Evolutionary conservation across 169 alveolate genomes (phyloP).

Genomic region (Plasmodium gaboni): DNA sequence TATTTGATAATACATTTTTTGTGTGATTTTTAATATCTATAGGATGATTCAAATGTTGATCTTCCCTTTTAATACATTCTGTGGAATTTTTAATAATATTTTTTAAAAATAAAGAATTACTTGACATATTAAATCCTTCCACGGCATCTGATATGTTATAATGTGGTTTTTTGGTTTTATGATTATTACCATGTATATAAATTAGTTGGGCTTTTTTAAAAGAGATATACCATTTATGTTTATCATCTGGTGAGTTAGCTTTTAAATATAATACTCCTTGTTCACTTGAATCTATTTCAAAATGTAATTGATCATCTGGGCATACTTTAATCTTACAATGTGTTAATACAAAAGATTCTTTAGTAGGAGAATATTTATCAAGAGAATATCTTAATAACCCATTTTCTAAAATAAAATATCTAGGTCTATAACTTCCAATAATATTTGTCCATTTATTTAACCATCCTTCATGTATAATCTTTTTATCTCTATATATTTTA

Average conservation of each 20-base stretch:
- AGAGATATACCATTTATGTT: conserved; percentile 86
- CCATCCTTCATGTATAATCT: conserved; percentile 90
- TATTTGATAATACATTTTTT: background rate
- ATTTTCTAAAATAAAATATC: conserved; percentile 88
- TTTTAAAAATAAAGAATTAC: conserved; percentile 31
- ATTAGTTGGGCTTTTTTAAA: conserved; percentile 83
- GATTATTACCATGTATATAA: conserved; percentile 40
- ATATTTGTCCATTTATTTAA: conserved; percentile 90
- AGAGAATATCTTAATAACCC: conserved; percentile 85
- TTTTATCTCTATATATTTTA: conserved; percentile 68
- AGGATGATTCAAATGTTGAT: background rate
- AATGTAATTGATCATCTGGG: conserved; percentile 86
- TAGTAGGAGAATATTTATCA: conserved; percentile 84
- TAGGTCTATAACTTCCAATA: conserved; percentile 89
- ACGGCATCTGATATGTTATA: conserved; percentile 3
- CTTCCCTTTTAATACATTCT: background rate
- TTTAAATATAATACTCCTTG: conserved; percentile 83
- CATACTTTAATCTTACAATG: conserved; percentile 85
- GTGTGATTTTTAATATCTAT: background rate
- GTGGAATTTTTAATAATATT: conserved; percentile 25
- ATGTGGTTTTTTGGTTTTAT: conserved; percentile 1
- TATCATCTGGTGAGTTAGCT: conserved; percentile 84
- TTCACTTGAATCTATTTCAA: conserved; percentile 85
- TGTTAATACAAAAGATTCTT: conserved; percentile 83
- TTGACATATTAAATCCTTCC: background rate